Evolutionary conservation across 2,329 filamentous ascomycete species (phyloP).

Genomic region (Fusarium napiforme): DNA sequence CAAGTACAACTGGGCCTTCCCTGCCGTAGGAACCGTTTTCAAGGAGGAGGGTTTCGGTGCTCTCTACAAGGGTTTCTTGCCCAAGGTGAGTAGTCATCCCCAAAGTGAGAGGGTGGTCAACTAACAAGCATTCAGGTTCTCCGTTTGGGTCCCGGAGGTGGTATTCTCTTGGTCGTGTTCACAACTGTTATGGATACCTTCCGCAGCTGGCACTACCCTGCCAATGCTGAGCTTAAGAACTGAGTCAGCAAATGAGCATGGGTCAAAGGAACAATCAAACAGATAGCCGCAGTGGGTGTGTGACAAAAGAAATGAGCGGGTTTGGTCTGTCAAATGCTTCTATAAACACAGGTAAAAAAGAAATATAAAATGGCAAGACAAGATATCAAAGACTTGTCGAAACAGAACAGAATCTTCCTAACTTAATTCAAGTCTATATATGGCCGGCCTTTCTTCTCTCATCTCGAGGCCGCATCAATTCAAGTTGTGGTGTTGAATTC

Average conservation of each 20-base stretch:
- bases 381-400: background rate
- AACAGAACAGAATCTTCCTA: too few relatives aligned
- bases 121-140: constrained; percentile 49
- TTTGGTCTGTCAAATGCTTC: background rate
- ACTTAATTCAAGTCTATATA: background rate
- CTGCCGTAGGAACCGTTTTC: constrained; percentile 84
- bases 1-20: constrained; percentile 99
- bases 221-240: constrained; percentile 25
- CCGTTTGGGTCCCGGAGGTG: constrained; percentile 65
- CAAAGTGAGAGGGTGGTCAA: background rate
- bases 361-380: background rate
- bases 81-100: constrained; percentile 80
- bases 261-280: constrained; percentile 21
- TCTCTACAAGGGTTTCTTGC: constrained; percentile 97
- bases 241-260: constrained; percentile 2
- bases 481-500: background rate
- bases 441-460: background rate
- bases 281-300: constrained; percentile 22
- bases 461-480: background rate
- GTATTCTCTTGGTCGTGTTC: constrained; percentile 84
- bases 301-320: background rate
- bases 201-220: constrained; percentile 63
- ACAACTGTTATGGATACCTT: constrained; percentile 95
- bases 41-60: constrained; percentile 93
- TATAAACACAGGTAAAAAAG: background rate